A percentile compares a stretch with the other conserved stretches of the same genome.
phyloP scores from a whole-genome alignment of 2,329 filamentous ascomycete genomes.

The Boeremia exigua region DNA sequence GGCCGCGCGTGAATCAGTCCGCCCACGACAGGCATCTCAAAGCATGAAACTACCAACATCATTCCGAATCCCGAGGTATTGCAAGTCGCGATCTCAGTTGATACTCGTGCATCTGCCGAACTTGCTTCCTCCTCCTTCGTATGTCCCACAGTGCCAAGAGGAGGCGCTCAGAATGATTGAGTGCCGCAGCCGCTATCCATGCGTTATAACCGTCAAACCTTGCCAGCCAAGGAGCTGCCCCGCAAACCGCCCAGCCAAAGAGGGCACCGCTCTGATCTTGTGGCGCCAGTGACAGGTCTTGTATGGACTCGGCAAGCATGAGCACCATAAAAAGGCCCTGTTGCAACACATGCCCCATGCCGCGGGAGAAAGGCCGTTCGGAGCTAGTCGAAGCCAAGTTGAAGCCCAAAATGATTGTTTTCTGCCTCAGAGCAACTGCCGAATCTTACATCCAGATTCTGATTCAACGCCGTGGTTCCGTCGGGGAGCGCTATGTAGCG shows the following conservation, averaged over 20 bases:
- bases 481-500: conserved; percentile 11
- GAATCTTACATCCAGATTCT: conserved; percentile 26
- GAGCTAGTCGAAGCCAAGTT: conserved; percentile 21
- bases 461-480: conserved; percentile 18
- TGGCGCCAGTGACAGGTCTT: conserved; percentile 16
- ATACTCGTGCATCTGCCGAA: conserved; percentile 12
- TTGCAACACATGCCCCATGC: conserved; percentile 10
- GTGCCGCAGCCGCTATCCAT: conserved; percentile 25
- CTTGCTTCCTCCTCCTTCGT: conserved; percentile 1
- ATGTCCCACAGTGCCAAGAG: conserved; percentile 26
- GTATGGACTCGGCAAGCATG: conserved; percentile 37
- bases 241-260: conserved; percentile 31
- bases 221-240: conserved; percentile 42
- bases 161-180: conserved; percentile 24
- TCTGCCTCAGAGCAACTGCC: conserved; percentile 37
- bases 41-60: neutral
- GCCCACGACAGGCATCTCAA: neutral
- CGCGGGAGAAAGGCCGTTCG: conserved; percentile 14
- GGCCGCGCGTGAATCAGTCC: neutral
- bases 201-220: conserved; percentile 25
- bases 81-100: neutral
- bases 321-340: conserved; percentile 21
- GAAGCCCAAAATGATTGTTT: conserved; percentile 17
- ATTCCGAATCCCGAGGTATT: neutral
- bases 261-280: conserved; percentile 26